Evolutionary conservation across 176 grass and related monocot genomes (phyloP).

Genomic region (Avena sativa): DNA sequence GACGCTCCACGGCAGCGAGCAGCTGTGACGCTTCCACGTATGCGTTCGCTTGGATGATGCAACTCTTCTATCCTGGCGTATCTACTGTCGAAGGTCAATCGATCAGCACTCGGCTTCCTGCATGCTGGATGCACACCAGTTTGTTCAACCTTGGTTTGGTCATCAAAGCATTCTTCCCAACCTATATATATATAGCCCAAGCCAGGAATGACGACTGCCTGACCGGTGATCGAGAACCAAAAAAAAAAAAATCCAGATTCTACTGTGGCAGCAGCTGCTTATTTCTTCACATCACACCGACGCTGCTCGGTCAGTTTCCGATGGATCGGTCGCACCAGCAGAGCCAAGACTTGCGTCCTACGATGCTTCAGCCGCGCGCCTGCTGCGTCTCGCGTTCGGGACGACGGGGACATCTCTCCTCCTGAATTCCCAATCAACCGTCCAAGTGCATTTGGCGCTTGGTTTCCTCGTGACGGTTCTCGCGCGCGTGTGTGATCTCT

Average conservation of each 20-base stretch:
- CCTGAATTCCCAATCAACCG: neutral
- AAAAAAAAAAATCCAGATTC: neutral
- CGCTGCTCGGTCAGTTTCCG: constrained; percentile 1
- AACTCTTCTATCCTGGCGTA: no score
- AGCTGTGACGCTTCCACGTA: no score
- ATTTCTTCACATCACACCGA: neutral
- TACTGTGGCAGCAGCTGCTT: neutral
- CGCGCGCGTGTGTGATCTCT: neutral
- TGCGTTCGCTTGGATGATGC: no score
- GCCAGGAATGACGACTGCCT: neutral
- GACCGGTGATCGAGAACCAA: neutral
- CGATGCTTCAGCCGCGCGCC: constrained; percentile 34
- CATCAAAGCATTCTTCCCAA: no score
- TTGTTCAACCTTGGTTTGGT: no score
- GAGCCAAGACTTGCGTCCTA: constrained; percentile 35
- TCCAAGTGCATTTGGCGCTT: neutral
- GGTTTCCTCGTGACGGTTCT: constrained; percentile 43
- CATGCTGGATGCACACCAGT: no score
- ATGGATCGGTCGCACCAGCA: neutral
- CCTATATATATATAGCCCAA: neutral
- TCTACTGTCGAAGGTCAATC: no score
- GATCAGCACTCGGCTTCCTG: no score
- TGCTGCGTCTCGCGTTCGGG: constrained; percentile 22
- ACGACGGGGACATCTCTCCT: constrained; percentile 39
- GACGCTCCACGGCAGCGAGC: no score